Percentiles rank a stretch among this genome's conserved stretches.
Conservation (phyloP, 768 basidiomycete genomes). For the Gloeostereum incarnatum region DNA sequence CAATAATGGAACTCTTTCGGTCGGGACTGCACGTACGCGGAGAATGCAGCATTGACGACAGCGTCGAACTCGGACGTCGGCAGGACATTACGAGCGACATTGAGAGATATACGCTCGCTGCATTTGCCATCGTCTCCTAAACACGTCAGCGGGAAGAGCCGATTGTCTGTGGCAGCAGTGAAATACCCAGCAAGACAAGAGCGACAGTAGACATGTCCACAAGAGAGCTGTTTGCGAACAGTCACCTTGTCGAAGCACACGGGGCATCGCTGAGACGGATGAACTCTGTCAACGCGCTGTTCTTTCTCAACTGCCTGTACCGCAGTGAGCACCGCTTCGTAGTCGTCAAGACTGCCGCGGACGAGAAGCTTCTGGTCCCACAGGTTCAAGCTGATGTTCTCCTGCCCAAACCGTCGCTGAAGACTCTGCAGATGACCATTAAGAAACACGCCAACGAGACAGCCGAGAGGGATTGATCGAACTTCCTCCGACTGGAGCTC, state of each 20-base stretch:
- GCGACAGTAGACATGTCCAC: constrained; percentile 65
- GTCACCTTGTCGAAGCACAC: constrained; percentile 57
- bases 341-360: constrained; percentile 43
- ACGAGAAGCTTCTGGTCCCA: constrained; percentile 33
- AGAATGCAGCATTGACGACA: constrained; percentile 49
- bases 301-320: constrained; percentile 19
- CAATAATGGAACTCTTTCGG: constrained; percentile 63
- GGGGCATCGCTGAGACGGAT: constrained; percentile 41
- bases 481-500: constrained; percentile 30
- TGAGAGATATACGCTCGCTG: constrained; percentile 42
- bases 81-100: constrained; percentile 39
- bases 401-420: constrained; percentile 40
- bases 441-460: constrained; percentile 35
- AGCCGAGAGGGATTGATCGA: constrained; percentile 37
- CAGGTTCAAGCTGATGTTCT: constrained; percentile 46
- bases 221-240: constrained; percentile 42
- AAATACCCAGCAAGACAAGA: constrained; percentile 54
- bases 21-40: constrained; percentile 48
- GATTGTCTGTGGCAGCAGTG: constrained; percentile 42
- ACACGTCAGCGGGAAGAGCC: constrained; percentile 63
- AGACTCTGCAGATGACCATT: constrained; percentile 35
- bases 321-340: constrained; percentile 31
- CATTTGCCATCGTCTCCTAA: constrained; percentile 60
- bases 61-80: constrained; percentile 41
- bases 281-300: constrained; percentile 11